Percentiles rank a stretch among this genome's conserved stretches.
phyloP scores from a whole-genome alignment of 257 asterid genomes.

The Verbascum thapsus region DNA sequence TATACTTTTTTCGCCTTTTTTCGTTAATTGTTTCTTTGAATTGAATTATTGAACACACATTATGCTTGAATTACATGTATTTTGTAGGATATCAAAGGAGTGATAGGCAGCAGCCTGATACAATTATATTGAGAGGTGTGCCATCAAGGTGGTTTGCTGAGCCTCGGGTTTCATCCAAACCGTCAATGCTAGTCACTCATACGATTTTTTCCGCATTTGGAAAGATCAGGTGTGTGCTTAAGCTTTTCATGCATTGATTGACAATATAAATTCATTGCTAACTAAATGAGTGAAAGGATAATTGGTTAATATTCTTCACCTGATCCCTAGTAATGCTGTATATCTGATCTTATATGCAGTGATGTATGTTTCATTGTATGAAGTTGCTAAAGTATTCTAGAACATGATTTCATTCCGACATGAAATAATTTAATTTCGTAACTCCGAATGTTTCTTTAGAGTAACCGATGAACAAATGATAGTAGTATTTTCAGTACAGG shows the following conservation, averaged over 20 bases:
- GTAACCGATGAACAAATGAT: not conserved
- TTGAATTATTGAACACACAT: slow-evolving; percentile 3
- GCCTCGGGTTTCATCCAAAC: slow-evolving; percentile 92
- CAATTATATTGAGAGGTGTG: slow-evolving; percentile 75
- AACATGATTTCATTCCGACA: not conserved
- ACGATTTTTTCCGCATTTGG: slow-evolving; percentile 86
- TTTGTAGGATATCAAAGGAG: slow-evolving; percentile 62
- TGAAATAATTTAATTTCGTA: not conserved
- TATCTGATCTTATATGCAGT: not conserved
- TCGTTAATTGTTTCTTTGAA: not conserved
- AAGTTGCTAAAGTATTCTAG: not conserved
- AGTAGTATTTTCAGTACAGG: not conserved
- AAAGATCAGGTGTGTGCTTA: slow-evolving; percentile 63
- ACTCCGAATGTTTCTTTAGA: not conserved
- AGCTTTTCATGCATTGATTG: slow-evolving; percentile 21
- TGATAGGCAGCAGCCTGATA: slow-evolving; percentile 76
- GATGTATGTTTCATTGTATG: not conserved
- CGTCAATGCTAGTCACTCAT: slow-evolving; percentile 94
- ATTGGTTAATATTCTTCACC: not conserved
- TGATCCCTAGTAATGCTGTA: not conserved
- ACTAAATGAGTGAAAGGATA: slow-evolving; percentile 13
- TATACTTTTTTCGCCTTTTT: slow-evolving; percentile 1
- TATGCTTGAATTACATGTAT: too few relatives aligned
- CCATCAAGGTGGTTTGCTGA: slow-evolving; percentile 99
- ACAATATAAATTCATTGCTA: slow-evolving; percentile 18